phyloP scores from a whole-genome alignment of 176 grass and related monocot genomes.

The Oryza punctata region DNA sequence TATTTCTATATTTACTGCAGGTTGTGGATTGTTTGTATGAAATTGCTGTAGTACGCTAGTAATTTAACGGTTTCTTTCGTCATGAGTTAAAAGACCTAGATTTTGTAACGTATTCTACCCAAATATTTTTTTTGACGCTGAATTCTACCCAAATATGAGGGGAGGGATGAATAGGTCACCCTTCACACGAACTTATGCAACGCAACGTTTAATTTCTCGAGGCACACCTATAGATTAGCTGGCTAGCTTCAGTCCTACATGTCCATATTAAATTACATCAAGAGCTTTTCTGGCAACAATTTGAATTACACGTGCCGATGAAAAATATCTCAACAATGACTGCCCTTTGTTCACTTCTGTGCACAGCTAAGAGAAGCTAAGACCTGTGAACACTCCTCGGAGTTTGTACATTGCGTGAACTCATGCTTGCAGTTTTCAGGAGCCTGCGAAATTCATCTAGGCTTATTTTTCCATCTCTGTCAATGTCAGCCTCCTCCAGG shows the following conservation, averaged over 20 bases:
- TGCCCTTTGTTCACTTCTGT: constrained; percentile 4
- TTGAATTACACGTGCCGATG: constrained; percentile 10
- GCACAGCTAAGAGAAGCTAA: constrained; percentile 15
- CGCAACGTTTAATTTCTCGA: background rate
- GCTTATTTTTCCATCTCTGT: constrained; percentile 96
- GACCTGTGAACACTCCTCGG: constrained; percentile 22
- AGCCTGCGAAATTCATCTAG: constrained; percentile 91
- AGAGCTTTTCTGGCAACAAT: background rate
- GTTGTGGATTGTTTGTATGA: too few relatives aligned
- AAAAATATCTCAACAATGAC: constrained; percentile 21
- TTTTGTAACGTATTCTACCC: too few relatives aligned
- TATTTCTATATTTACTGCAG: too few relatives aligned
- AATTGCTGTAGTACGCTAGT: too few relatives aligned
- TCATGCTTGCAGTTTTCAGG: constrained; percentile 91
- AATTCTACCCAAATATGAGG: too few relatives aligned
- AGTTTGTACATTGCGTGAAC: constrained; percentile 57
- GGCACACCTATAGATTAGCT: background rate
- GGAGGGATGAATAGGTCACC: too few relatives aligned
- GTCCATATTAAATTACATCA: constrained; percentile 26
- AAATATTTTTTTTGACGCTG: too few relatives aligned
- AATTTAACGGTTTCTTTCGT: too few relatives aligned
- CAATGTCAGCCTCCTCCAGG: constrained; percentile 87
- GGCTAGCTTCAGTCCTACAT: background rate
- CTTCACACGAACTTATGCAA: background rate
- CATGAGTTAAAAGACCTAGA: too few relatives aligned